Percentiles rank a stretch among this genome's conserved stretches.
phyloP scores from a whole-genome alignment of 495 filamentous ascomycete species.

The Podospora conica region DNA sequence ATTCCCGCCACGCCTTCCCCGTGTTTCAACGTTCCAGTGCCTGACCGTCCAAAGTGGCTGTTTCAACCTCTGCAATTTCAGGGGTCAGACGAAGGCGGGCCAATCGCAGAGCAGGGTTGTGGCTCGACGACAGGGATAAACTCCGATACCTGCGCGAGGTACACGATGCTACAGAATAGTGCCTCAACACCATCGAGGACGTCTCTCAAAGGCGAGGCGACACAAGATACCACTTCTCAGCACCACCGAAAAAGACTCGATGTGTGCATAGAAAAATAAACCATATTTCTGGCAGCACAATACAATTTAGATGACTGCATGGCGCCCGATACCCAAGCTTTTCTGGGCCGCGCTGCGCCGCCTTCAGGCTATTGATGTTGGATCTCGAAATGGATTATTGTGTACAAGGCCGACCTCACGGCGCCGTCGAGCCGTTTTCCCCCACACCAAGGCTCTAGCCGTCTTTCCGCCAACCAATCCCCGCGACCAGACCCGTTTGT shows the following conservation, averaged over 20 bases:
- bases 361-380: background rate
- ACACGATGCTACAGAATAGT: background rate
- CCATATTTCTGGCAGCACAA: background rate
- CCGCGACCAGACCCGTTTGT: conserved; percentile 2
- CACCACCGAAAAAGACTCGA: background rate
- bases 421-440: background rate
- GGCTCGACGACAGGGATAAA: background rate
- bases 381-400: background rate
- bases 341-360: background rate
- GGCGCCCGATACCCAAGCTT: background rate
- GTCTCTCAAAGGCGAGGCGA: background rate
- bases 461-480: conserved; percentile 7
- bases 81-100: background rate
- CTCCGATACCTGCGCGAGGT: conserved; percentile 2
- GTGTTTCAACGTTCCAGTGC: conserved; percentile 5
- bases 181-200: background rate
- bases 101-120: background rate
- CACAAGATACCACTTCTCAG: background rate
- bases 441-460: background rate
- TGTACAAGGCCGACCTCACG: background rate
- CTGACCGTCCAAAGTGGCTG: background rate
- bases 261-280: too few relatives aligned
- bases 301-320: background rate
- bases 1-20: background rate
- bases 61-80: conserved; percentile 6